Evolutionary conservation across 2,329 filamentous ascomycete genomes (phyloP), one percentile per base, ranked within the genome.

Genomic region (Fusarium verticillioides): DNA sequence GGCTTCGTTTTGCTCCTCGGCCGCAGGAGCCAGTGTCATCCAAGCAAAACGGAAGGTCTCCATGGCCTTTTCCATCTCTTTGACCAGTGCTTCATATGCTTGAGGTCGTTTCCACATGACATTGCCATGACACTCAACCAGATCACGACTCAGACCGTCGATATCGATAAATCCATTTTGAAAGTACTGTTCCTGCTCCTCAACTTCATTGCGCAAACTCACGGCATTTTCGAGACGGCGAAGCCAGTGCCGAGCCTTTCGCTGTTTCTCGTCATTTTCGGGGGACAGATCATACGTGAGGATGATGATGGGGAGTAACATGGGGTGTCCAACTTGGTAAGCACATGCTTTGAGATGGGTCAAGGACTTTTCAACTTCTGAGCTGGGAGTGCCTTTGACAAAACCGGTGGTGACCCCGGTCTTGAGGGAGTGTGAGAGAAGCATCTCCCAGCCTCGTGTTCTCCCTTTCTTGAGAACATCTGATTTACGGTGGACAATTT

Each of bases 401-500:
- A 85, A 91, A 60, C 89, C 90, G 5, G 87, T 88, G 3, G 89
- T 91, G 71, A 90, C 85, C 72, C 83, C 82, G 5, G 85, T 87
- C 18, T 80, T 82, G 80, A 91, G 87, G 52, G 84, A 85, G 79
- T 91, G 84, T 7, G 88, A 90, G 42, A 91, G 85, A 83, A 90
- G 89, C 62, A 91, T 83, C 81, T 91, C 90, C 88, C 89, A 91
- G 49, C 90, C 90, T 62, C 90, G 87, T 21, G 89, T 91, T 76
- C 84, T 85, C 69, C 88, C 89, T 81, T 89, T 90, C 78, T 91
- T 91, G 57, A 88, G 87, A 39, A 91, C 89, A 76, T 91, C 89
- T n/a, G 88, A 90, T 80, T 91, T 91, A 73, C 90, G 87, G 77
- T 89, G 90, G 66, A 91, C 85, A 73, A 91, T 88, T 76, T 91